Evolutionary conservation across 805 yeast genomes (phyloP), one percentile per base, ranked within the genome.

Genomic region (Lipomyces mesembrius): DNA sequence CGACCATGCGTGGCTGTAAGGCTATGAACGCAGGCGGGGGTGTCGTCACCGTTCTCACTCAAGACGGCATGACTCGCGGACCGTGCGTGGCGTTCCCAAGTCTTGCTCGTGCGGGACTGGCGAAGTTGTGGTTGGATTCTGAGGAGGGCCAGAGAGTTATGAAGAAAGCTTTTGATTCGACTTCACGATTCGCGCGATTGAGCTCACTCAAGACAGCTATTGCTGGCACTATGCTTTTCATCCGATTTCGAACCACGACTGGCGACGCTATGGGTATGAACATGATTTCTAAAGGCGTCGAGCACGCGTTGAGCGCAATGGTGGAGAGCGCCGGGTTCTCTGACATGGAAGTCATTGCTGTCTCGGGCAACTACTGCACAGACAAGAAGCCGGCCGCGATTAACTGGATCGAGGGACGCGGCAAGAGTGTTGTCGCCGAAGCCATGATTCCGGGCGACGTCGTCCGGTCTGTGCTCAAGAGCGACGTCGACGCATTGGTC

Each of bases 241-340:
- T 95, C 74, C 87, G 99, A 76, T 95, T 95, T 83, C 87, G 93
- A 77, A 96, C 99, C n/a, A 92, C 97, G 52, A 95, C 99, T 22
- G 99, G 99, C 79, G 99, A 95, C 82, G 99, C 99, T 22, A 95
- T 95, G 99, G 99, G 99, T 71, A 95, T 95, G 99, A 95, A 95
- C 78, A 95, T 95, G 99, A 95, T 95, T 69, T 94, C 98, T 35
- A 95, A 95, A 80, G 99, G 99, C 79, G 97, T 92, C 57, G 99
- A 95, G 77, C 84, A 82, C 77, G 86, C 97, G 0, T 84, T 95
- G 75, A 87, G 88, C 69, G 87, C 84, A 77, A 92, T 95, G 97
- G 86, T 85, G 55, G 90, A 89, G 74, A 93, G 89, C 74, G 88
- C 88, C 77, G 98, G 97, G 2, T 95, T 94, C 87, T 87, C 86